A percentile compares a stretch with the other conserved stretches of the same genome.
Conservation (phyloP, 768 basidiomycete species). For the Cytidiella melzeri region DNA sequence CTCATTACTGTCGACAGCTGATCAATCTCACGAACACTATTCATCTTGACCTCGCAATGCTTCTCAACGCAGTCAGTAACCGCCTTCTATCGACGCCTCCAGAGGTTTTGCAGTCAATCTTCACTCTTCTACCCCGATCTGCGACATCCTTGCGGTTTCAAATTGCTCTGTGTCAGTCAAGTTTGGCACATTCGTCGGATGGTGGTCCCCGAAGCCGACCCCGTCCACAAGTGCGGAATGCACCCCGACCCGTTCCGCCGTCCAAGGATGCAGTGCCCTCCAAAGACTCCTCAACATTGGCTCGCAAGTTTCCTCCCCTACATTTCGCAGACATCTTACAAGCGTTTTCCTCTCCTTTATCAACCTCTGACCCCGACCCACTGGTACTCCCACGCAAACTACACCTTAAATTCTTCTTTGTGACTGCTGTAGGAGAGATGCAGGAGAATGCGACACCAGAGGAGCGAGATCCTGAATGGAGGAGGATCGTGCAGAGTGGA, state of each 20-base stretch:
- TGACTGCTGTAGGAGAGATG: constrained; percentile 21
- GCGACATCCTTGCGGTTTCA: constrained; percentile 22
- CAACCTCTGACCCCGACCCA: constrained; percentile 5
- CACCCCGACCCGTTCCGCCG: constrained; percentile 19
- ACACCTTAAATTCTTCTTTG: constrained; percentile 22
- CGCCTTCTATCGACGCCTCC: constrained; percentile 19
- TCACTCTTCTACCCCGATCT: constrained; percentile 23
- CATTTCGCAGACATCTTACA: constrained; percentile 15
- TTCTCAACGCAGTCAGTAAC: constrained; percentile 24
- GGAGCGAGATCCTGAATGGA: constrained; percentile 18
- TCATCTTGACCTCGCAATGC: constrained; percentile 26
- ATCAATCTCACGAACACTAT: constrained; percentile 29
- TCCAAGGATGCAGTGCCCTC: not conserved
- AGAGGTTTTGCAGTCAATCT: constrained; percentile 16
- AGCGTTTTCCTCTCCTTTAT: constrained; percentile 10
- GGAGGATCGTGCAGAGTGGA: constrained; percentile 13
- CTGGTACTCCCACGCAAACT: not conserved
- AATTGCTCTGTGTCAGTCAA: constrained; percentile 23
- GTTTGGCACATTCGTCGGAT: constrained; percentile 10
- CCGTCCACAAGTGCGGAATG: constrained; percentile 17
- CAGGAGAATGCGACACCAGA: constrained; percentile 13
- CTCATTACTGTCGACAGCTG: constrained; percentile 19
- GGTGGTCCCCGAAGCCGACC: constrained; percentile 4
- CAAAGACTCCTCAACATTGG: not conserved
- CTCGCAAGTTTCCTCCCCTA: constrained; percentile 13